phyloP scores from a whole-genome alignment of 768 basidiomycete species.

The Rhodotorula taiwanensis region DNA sequence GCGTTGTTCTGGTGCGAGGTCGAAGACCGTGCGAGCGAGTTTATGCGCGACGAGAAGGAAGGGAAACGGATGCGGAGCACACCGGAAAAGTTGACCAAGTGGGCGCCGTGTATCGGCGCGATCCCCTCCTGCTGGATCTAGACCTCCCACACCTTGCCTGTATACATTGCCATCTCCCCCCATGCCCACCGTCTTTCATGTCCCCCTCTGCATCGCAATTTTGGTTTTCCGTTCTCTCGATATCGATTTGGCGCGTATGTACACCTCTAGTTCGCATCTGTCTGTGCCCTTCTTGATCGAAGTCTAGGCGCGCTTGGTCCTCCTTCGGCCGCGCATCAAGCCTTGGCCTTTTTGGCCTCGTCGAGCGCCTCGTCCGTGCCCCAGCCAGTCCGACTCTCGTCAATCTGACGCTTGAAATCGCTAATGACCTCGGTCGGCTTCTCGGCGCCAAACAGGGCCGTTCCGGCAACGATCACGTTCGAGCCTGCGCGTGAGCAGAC shows the following conservation, averaged over 20 bases:
- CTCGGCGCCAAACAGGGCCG: slow-evolving; percentile 80
- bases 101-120: slow-evolving; percentile 22
- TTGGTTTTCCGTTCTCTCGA: no score
- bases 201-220: no score
- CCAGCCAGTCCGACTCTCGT: slow-evolving; percentile 49
- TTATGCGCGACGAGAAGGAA: background rate
- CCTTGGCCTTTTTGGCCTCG: background rate
- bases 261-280: no score
- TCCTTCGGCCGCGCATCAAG: no score
- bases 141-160: no score
- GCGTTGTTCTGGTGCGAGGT: slow-evolving; percentile 98
- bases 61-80: background rate
- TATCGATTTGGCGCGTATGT: no score
- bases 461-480: slow-evolving; percentile 97
- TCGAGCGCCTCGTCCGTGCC: slow-evolving; percentile 13
- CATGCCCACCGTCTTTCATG: no score
- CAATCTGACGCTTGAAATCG: slow-evolving; percentile 62
- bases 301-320: no score
- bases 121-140: slow-evolving; percentile 24
- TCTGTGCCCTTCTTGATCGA: no score
- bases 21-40: slow-evolving; percentile 60
- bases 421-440: slow-evolving; percentile 71
- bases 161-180: no score
- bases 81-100: slow-evolving; percentile 19
- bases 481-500: slow-evolving; percentile 60